These are phyloP conservation scores for Paxillus involutus DNA, from an alignment of 768 basidiomycete genomes.

Conservation along the genomic window DNA sequence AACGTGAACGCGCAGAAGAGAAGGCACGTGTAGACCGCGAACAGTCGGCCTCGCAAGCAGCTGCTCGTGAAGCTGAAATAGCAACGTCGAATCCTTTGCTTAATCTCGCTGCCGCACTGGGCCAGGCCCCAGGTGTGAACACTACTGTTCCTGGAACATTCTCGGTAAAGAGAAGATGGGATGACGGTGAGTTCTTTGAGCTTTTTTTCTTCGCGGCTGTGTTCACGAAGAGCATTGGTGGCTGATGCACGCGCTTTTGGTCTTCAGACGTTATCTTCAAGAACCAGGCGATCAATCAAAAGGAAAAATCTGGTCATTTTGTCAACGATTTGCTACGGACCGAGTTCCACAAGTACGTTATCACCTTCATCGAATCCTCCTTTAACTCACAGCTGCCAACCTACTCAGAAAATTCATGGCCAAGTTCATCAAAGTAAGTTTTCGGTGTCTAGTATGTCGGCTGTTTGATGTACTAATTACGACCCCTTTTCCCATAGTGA, in stretches of 20 bases:
- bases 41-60: slow-evolving; percentile 57
- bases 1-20: slow-evolving; percentile 93
- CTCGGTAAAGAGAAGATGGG: slow-evolving; percentile 92
- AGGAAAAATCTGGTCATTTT: slow-evolving; percentile 73
- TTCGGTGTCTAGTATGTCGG: background rate
- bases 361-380: background rate
- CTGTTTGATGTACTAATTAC: background rate
- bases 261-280: slow-evolving; percentile 91
- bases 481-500: background rate
- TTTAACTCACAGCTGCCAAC: slow-evolving; percentile 8
- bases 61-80: slow-evolving; percentile 76
- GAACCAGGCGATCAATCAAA: slow-evolving; percentile 83
- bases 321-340: slow-evolving; percentile 95
- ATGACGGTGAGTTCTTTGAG: slow-evolving; percentile 65
- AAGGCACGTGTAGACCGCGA: slow-evolving; percentile 81
- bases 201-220: slow-evolving; percentile 1
- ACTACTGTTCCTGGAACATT: slow-evolving; percentile 82
- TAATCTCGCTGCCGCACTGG: slow-evolving; percentile 89
- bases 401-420: slow-evolving; percentile 81
- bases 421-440: slow-evolving; percentile 80
- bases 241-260: slow-evolving; percentile 1
- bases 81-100: slow-evolving; percentile 86
- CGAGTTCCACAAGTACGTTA: slow-evolving; percentile 85
- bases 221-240: background rate
- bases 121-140: slow-evolving; percentile 70